Conservation (phyloP, 495 filamentous ascomycete genomes). For the Penicillium chermesinum region DNA sequence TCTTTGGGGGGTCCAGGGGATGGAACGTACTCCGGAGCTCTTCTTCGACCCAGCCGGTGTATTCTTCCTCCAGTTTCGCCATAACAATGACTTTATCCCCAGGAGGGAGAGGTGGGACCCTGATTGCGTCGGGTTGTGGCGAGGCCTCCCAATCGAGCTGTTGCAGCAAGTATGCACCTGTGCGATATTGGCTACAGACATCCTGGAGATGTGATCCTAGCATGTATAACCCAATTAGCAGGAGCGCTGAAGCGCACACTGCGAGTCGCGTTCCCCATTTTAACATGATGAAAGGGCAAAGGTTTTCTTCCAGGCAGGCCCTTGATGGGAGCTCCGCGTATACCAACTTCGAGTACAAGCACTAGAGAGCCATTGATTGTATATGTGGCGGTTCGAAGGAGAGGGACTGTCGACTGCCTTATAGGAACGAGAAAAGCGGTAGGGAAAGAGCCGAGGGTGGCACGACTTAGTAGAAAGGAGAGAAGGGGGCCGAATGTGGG, state of each 20-base stretch:
- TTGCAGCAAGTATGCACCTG: conserved; percentile 37
- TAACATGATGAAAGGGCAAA: conserved; percentile 26
- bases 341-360: conserved; percentile 6
- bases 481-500: not conserved
- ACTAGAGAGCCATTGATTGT: conserved; percentile 11
- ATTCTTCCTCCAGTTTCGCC: conserved; percentile 51
- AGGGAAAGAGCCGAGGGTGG: not conserved
- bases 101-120: conserved; percentile 3
- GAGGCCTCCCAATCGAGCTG: conserved; percentile 25
- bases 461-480: not conserved
- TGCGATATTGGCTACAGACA: conserved; percentile 41
- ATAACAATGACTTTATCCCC: conserved; percentile 53
- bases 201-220: conserved; percentile 36
- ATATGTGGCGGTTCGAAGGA: not conserved
- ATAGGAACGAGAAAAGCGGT: not conserved
- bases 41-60: conserved; percentile 55
- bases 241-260: conserved; percentile 24
- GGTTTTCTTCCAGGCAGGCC: conserved; percentile 5
- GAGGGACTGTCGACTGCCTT: not conserved
- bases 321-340: conserved; percentile 8
- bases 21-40: conserved; percentile 46
- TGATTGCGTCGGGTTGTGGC: conserved; percentile 1
- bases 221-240: conserved; percentile 33
- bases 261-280: conserved; percentile 33
- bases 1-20: not conserved